These are phyloP conservation scores for Camellia lanceoleosa DNA, from an alignment of 148 eudicot species.

Conservation along the genomic window DNA sequence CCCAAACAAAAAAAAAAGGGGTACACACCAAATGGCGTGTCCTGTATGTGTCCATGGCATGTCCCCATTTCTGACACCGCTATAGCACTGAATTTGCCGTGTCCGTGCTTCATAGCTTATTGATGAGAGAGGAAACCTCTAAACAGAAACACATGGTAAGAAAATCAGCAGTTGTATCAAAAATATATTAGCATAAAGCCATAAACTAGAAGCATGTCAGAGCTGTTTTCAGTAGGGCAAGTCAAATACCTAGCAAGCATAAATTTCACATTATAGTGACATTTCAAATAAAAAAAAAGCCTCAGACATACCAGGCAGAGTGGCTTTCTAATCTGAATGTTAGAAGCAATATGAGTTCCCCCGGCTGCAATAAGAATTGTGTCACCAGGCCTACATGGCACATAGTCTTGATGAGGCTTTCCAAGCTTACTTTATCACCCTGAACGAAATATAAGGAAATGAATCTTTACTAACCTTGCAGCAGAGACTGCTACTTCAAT, in stretches of 20 bases:
- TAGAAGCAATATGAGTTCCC: slow-evolving; percentile 74
- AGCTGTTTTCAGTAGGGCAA: not conserved
- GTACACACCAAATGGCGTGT: no score
- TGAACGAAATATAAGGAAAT: not conserved
- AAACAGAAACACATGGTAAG: not conserved
- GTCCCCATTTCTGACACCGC: no score
- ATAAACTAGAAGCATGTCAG: not conserved
- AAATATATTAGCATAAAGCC: not conserved
- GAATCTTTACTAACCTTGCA: slow-evolving; percentile 58
- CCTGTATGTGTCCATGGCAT: no score
- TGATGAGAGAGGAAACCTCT: not conserved
- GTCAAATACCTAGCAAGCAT: not conserved
- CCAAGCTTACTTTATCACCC: not conserved
- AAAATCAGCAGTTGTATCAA: not conserved
- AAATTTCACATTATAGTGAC: not conserved
- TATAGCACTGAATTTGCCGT: no score
- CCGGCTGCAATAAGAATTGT: slow-evolving; percentile 90
- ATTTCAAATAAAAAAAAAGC: slow-evolving; percentile 1
- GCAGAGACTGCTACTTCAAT: slow-evolving; percentile 83
- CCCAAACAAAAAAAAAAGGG: no score
- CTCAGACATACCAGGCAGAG: slow-evolving; percentile 76
- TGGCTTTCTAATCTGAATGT: slow-evolving; percentile 82
- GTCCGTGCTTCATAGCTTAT: not conserved
- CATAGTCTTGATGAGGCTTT: slow-evolving; percentile 17
- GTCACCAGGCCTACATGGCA: slow-evolving; percentile 80